phyloP scores from a whole-genome alignment of 1,139 yeast species.

The Candida tropicalis region DNA sequence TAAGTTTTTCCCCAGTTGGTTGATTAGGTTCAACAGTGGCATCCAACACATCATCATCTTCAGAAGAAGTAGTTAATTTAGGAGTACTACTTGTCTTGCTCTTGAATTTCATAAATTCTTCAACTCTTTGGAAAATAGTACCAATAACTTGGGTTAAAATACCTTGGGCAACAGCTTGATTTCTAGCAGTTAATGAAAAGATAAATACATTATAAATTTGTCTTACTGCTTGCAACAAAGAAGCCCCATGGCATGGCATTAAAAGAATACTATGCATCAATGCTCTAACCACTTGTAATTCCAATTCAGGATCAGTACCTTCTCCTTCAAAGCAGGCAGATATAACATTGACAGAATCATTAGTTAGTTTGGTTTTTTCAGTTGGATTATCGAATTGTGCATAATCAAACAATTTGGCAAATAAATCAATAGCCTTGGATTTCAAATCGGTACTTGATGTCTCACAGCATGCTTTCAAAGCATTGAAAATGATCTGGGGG shows the following conservation, averaged over 20 bases:
- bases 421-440: slow-evolving; percentile 45
- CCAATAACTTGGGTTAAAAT: slow-evolving; percentile 88
- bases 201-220: slow-evolving; percentile 92
- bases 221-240: slow-evolving; percentile 85
- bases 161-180: slow-evolving; percentile 95
- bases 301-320: slow-evolving; percentile 85
- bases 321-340: slow-evolving; percentile 89
- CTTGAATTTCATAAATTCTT: slow-evolving; percentile 26
- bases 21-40: slow-evolving; percentile 13
- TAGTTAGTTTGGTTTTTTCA: slow-evolving; percentile 63
- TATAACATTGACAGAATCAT: slow-evolving; percentile 83
- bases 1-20: slow-evolving; percentile 39
- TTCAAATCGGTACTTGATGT: slow-evolving; percentile 33
- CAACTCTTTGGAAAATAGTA: slow-evolving; percentile 79
- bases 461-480: slow-evolving; percentile 42
- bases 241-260: slow-evolving; percentile 88
- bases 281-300: slow-evolving; percentile 90
- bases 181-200: slow-evolving; percentile 75
- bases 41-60: slow-evolving; percentile 17
- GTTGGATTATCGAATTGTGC: slow-evolving; percentile 40
- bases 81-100: slow-evolving; percentile 24
- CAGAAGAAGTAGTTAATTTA: slow-evolving; percentile 22
- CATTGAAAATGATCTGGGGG: slow-evolving; percentile 40
- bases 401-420: slow-evolving; percentile 49
- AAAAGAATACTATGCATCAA: slow-evolving; percentile 83